Evolutionary conservation across 768 basidiomycete genomes (phyloP), one percentile per base, ranked within the genome.

Genomic region (Termitomyces sp.): DNA sequence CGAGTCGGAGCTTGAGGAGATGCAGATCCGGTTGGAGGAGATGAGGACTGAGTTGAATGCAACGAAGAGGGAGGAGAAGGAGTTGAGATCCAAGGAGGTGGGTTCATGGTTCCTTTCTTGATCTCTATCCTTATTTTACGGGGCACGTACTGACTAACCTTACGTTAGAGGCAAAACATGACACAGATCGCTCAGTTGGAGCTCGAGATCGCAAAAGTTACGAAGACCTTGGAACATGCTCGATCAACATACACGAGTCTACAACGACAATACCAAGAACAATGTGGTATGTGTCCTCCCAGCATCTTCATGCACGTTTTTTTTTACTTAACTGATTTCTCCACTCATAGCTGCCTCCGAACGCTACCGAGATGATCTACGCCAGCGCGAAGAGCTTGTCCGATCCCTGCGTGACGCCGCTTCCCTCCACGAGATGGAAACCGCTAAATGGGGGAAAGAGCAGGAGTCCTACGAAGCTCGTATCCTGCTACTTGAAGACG

Each of bases 11-110:
- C 71, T 95, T 30, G 89, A 91, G 63, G 90, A 93, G 58, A 81
- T 91, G 71, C 87, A 95, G 65, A 72, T 71, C 3, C 78, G 82
- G 32, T 68, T 96, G 57, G 94, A 97, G 57, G 92, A 97, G 67
- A 70, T 88, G 59, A 76, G 80, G 61, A 81, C 76, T 13, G 95
- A 97, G 70, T 75, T 97, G 8, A 85, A 77, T 14, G 80, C 87
- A 6, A 87, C 89, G 5, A 90, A 92, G 70, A 81, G 91, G 41
- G 94, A 98, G 65, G 94, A 98, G 71, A 97, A 98, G 73, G 95
- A 98, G 65, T 71, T 96, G 62, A 79, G 91, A 46, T 77, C 82
- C 13, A 95, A 94, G 70, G 95, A 97, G 77, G 92, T 51, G 14
- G 5, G 33, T 92, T 58, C 63, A 72, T 63, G 2, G 22, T 43